Percentiles rank a stretch among this genome's conserved stretches.
These are phyloP conservation scores for Sisymbrium irio DNA, from an alignment of 345 rosid genomes.

Conservation along the genomic window DNA sequence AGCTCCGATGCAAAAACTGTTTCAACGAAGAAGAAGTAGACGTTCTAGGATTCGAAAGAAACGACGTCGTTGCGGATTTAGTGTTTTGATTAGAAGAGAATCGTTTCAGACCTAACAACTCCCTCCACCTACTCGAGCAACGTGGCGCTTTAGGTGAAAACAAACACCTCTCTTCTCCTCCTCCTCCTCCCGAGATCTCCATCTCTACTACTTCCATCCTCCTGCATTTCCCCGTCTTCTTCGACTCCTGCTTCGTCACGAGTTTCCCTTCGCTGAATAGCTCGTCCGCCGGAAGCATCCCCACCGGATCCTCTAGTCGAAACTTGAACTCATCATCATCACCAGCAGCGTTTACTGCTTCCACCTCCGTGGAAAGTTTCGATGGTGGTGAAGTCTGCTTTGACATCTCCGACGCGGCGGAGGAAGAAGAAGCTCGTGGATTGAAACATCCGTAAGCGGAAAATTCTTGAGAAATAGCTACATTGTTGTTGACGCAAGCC, in stretches of 20 bases:
- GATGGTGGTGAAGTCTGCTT: neutral
- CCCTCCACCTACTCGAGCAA: slow-evolving; percentile 95
- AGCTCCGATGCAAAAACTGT: slow-evolving; percentile 63
- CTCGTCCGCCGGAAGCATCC: slow-evolving; percentile 86
- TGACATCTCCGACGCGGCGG: slow-evolving; percentile 11
- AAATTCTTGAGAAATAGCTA: slow-evolving; percentile 58
- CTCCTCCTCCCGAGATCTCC: slow-evolving; percentile 44
- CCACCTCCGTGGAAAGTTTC: no score
- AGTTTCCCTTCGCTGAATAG: slow-evolving; percentile 85
- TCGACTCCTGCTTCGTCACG: slow-evolving; percentile 42
- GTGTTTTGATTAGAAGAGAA: slow-evolving; percentile 47
- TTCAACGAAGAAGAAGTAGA: slow-evolving; percentile 57
- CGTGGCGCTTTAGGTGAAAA: slow-evolving; percentile 83
- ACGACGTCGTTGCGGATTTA: slow-evolving; percentile 17
- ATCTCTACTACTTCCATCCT: slow-evolving; percentile 28
- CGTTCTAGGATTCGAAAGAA: slow-evolving; percentile 23
- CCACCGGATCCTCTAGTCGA: slow-evolving; percentile 61
- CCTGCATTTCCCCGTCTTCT: slow-evolving; percentile 47
- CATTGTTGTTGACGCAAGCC: slow-evolving; percentile 76
- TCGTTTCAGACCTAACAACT: slow-evolving; percentile 72
- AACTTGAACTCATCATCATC: slow-evolving; percentile 85
- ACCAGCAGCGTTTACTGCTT: slow-evolving; percentile 25
- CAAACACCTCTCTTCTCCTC: slow-evolving; percentile 42
- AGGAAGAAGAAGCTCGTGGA: slow-evolving; percentile 44
- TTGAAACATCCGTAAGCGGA: slow-evolving; percentile 61